Evolutionary conservation across 768 basidiomycete species (phyloP).

Genomic region (Lentinus tigrinus): DNA sequence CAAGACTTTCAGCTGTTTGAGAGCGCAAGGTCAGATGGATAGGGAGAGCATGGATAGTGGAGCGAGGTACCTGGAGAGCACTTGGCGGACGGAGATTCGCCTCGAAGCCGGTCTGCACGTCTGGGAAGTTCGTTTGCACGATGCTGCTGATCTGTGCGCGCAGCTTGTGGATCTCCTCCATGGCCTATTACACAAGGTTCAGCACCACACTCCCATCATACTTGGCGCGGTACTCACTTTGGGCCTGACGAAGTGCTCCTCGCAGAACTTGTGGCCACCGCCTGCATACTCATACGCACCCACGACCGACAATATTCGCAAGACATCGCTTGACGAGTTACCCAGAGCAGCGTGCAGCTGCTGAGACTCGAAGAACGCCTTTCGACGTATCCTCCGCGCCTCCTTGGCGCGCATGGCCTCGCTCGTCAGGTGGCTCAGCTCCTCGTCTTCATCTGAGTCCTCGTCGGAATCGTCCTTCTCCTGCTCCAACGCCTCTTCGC

Average conservation of each 20-base stretch:
- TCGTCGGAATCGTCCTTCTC: conserved; percentile 41
- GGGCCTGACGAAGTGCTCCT: conserved; percentile 82
- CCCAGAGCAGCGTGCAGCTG: conserved; percentile 79
- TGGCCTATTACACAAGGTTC: conserved; percentile 55
- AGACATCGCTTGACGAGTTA: conserved; percentile 76
- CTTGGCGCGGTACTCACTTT: conserved; percentile 54
- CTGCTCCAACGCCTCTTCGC: conserved; percentile 63
- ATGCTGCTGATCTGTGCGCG: conserved; percentile 86
- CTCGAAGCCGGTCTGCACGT: conserved; percentile 55
- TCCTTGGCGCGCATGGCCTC: conserved; percentile 55
- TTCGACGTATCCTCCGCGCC: conserved; percentile 56
- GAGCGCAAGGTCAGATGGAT: background rate
- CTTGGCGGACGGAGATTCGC: conserved; percentile 74
- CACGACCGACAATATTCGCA: conserved; percentile 87
- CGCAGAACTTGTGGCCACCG: conserved; percentile 77
- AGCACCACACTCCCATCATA: background rate
- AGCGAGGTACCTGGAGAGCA: conserved; percentile 62
- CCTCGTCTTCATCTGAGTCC: conserved; percentile 32
- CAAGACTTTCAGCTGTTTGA: conserved; percentile 76
- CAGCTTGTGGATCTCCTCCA: conserved; percentile 98
- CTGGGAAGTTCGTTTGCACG: conserved; percentile 75
- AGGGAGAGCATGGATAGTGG: conserved; percentile 2
- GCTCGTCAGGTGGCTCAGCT: conserved; percentile 44
- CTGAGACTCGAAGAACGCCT: conserved; percentile 81
- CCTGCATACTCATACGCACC: conserved; percentile 95